Percentiles rank a stretch among this genome's conserved stretches.
These are phyloP conservation scores for Nitzschia sp. DNA, from an alignment of 108 stramenopile species.

Conservation along the genomic window DNA sequence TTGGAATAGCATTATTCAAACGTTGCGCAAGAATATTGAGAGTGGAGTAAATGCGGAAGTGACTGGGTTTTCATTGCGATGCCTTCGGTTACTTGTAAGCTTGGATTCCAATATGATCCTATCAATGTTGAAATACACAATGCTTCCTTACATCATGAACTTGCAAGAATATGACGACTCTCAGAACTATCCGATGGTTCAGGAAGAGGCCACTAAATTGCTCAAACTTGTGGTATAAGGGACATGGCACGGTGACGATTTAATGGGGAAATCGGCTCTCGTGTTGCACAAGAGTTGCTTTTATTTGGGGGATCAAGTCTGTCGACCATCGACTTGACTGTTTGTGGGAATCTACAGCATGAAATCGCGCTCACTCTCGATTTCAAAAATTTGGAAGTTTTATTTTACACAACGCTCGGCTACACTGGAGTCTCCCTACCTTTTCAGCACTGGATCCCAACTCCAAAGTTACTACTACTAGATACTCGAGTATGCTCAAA, in stretches of 20 bases:
- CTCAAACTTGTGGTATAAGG: not conserved
- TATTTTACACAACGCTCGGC: not conserved
- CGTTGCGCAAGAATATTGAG: conserved; percentile 7
- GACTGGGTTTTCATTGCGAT: conserved; percentile 5
- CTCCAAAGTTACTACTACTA: too few relatives aligned
- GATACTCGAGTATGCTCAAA: too few relatives aligned
- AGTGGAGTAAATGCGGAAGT: not conserved
- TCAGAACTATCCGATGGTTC: conserved; percentile 7
- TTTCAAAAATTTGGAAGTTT: not conserved
- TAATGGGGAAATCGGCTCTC: too few relatives aligned
- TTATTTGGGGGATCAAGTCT: too few relatives aligned
- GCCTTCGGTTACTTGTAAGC: not conserved
- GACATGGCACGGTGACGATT: too few relatives aligned
- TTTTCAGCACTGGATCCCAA: too few relatives aligned
- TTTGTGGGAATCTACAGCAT: too few relatives aligned
- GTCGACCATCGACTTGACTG: too few relatives aligned
- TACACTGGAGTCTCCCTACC: too few relatives aligned
- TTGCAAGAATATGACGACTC: not conserved
- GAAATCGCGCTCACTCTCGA: not conserved
- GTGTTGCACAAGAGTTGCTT: too few relatives aligned
- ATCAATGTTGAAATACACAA: not conserved
- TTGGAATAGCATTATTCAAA: not conserved
- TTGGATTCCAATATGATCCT: not conserved
- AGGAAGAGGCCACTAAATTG: conserved; percentile 4
- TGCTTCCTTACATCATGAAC: conserved; percentile 16